A percentile compares a stretch with the other conserved stretches of the same genome.
Conservation (phyloP, 1,284 basidiomycete genomes). For the Blastosporella zonata region DNA sequence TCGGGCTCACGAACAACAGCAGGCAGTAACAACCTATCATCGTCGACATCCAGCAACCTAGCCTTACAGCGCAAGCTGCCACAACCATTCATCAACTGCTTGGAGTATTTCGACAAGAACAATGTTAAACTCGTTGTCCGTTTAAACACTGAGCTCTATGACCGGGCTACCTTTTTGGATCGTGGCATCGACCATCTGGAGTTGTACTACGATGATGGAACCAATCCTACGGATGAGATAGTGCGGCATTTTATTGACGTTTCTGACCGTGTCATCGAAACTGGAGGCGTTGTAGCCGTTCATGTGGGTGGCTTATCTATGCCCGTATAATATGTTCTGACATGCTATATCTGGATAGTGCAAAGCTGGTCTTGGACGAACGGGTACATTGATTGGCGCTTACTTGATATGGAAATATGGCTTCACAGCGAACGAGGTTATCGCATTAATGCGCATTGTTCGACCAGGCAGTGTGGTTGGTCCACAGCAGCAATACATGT, state of each 20-base stretch:
- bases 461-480: constrained; percentile 96
- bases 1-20: constrained; percentile 18
- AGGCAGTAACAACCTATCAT: constrained; percentile 24
- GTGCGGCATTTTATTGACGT: constrained; percentile 87
- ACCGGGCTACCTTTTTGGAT: constrained; percentile 80
- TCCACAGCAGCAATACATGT: constrained; percentile 93
- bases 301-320: constrained; percentile 58
- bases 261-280: constrained; percentile 75
- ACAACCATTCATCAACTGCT: constrained; percentile 80
- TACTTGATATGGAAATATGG: constrained; percentile 99
- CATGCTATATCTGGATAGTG: constrained; percentile 51
- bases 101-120: constrained; percentile 88
- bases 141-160: constrained; percentile 94
- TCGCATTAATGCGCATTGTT: constrained; percentile 97
- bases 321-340: constrained; percentile 7
- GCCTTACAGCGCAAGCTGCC: constrained; percentile 76
- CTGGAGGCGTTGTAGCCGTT: constrained; percentile 83
- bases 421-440: constrained; percentile 98
- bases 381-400: constrained; percentile 94
- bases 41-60: constrained; percentile 40
- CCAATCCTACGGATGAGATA: constrained; percentile 94
- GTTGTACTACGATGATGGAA: constrained; percentile 98
- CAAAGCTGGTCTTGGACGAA: constrained; percentile 91
- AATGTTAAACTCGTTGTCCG: constrained; percentile 92
- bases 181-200: constrained; percentile 89